A percentile compares a stretch with the other conserved stretches of the same genome.
Conservation (phyloP, 75 land plant genomes). For the Chamaecyparis obtusa region DNA sequence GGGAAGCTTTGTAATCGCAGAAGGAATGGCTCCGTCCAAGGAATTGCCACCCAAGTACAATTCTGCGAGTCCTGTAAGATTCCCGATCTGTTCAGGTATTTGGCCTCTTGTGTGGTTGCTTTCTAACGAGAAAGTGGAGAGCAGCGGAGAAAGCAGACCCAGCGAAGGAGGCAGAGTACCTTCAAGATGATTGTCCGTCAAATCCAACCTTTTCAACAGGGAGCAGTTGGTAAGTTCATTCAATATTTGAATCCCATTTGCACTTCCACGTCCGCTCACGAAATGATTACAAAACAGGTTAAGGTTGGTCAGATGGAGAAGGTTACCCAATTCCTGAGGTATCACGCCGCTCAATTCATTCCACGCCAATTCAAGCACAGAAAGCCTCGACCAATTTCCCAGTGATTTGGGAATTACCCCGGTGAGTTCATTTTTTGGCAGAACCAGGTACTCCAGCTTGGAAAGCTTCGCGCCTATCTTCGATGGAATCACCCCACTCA, state of each 20-base stretch:
- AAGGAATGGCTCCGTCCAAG: not conserved
- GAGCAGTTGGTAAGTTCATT: not conserved
- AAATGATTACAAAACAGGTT: slow-evolving; percentile 5
- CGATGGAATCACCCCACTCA: not conserved
- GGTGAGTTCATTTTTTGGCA: not conserved
- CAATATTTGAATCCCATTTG: not conserved
- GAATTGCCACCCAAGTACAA: not conserved
- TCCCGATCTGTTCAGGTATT: not conserved
- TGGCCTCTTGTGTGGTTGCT: not conserved
- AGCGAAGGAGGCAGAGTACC: slow-evolving; percentile 10
- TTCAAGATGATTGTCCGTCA: slow-evolving; percentile 10
- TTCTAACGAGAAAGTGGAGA: not conserved
- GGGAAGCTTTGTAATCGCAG: not conserved
- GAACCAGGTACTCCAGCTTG: not conserved
- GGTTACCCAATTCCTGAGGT: slow-evolving; percentile 22
- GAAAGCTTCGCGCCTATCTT: not conserved
- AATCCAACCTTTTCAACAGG: slow-evolving; percentile 1
- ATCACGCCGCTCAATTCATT: slow-evolving; percentile 23
- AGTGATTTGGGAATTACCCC: slow-evolving; percentile 7
- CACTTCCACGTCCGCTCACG: not conserved
- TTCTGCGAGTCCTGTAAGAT: not conserved
- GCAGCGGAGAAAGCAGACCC: not conserved
- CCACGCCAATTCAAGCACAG: not conserved
- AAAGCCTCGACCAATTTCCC: slow-evolving; percentile 11
- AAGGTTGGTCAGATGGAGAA: not conserved